Evolutionary conservation across 1,284 basidiomycete genomes (phyloP).

Genomic region (Puccinia horiana): DNA sequence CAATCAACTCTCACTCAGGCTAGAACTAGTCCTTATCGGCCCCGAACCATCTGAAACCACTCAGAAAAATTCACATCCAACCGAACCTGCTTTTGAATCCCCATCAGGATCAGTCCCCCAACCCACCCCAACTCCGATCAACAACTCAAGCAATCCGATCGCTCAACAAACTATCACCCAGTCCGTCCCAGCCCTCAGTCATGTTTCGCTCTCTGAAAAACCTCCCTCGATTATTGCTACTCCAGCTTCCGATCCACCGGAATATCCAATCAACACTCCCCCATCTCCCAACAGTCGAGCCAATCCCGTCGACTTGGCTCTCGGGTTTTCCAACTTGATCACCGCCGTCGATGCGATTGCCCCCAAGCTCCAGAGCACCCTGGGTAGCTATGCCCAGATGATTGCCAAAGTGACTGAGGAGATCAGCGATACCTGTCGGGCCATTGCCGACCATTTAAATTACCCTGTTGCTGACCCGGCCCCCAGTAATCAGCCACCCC

Average conservation of each 20-base stretch:
- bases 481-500: background rate
- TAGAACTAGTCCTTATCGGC: constrained; percentile 1
- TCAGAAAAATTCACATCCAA: background rate
- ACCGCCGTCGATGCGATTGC: constrained; percentile 7
- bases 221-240: background rate
- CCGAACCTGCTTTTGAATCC: background rate
- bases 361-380: constrained; percentile 9
- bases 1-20: background rate
- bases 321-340: constrained; percentile 9
- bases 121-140: background rate
- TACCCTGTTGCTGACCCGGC: background rate
- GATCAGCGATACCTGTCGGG: constrained; percentile 18
- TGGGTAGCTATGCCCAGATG: constrained; percentile 18
- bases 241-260: constrained; percentile 13
- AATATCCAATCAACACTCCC: background rate
- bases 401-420: background rate
- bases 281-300: constrained; percentile 3
- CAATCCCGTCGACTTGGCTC: background rate
- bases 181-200: background rate
- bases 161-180: background rate
- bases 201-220: background rate
- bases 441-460: constrained; percentile 4
- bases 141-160: background rate
- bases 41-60: background rate
- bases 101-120: background rate